Conservation (phyloP, 2,329 filamentous ascomycete species). For the Fusarium sp. region DNA sequence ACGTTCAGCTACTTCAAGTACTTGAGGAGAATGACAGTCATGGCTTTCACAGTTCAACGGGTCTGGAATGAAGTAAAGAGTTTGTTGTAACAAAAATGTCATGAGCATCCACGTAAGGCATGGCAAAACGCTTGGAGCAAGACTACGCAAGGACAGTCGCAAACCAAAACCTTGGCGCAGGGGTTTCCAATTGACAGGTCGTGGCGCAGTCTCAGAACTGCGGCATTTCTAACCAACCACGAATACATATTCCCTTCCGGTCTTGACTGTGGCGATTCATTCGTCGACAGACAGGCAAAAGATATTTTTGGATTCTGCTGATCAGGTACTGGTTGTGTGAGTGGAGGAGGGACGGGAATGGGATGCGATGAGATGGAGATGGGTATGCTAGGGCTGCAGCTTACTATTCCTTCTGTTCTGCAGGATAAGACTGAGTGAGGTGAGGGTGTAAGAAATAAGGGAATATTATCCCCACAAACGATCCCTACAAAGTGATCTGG, state of each 20-base stretch:
- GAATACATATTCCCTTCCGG: neutral
- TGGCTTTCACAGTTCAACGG: neutral
- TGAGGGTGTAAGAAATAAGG: neutral
- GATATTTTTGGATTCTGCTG: slow-evolving; percentile 37
- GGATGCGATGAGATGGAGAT: neutral
- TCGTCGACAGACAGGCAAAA: neutral
- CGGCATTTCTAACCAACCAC: slow-evolving; percentile 19
- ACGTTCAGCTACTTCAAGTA: slow-evolving; percentile 6
- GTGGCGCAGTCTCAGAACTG: slow-evolving; percentile 33
- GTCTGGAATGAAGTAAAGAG: neutral
- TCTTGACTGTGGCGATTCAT: slow-evolving; percentile 18
- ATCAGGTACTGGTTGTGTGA: slow-evolving; percentile 18
- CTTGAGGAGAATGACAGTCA: neutral
- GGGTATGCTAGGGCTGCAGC: slow-evolving; percentile 8
- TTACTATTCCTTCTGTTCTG: neutral
- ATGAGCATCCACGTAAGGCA: neutral
- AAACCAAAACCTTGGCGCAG: slow-evolving; percentile 13
- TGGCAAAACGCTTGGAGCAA: slow-evolving; percentile 10
- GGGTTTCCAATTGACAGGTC: slow-evolving; percentile 4
- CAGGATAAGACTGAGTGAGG: neutral
- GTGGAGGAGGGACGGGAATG: slow-evolving; percentile 25
- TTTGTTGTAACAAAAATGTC: neutral
- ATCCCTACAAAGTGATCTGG: neutral
- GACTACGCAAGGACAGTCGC: slow-evolving; percentile 7
- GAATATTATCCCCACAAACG: neutral